phyloP scores from a whole-genome alignment of 192 early-diverging fungal species.

The Coemansia sp. region DNA sequence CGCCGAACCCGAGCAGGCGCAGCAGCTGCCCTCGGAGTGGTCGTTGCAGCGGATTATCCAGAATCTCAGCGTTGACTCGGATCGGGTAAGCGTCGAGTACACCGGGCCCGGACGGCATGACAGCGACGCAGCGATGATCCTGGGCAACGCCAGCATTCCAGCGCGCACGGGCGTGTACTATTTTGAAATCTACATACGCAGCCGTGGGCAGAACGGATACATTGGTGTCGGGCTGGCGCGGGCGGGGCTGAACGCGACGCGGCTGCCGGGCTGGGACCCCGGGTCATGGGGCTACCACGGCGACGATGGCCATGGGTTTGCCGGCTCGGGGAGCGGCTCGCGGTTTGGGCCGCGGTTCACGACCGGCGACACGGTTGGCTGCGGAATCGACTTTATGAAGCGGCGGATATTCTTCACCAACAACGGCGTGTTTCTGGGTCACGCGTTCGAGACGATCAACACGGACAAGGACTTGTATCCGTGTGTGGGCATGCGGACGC shows the following conservation, averaged over 20 bases:
- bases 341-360: slow-evolving; percentile 84
- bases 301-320: slow-evolving; percentile 87
- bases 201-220: slow-evolving; percentile 85
- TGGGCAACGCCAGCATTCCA: slow-evolving; percentile 78
- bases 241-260: slow-evolving; percentile 49
- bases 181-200: slow-evolving; percentile 80
- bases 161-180: slow-evolving; percentile 86
- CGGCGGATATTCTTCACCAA: slow-evolving; percentile 84
- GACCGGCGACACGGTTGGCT: slow-evolving; percentile 93
- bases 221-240: slow-evolving; percentile 87
- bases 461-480: slow-evolving; percentile 51
- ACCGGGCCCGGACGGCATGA: slow-evolving; percentile 67
- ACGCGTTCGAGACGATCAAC: slow-evolving; percentile 53
- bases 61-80: slow-evolving; percentile 23
- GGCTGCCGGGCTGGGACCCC: slow-evolving; percentile 89
- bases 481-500: slow-evolving; percentile 59
- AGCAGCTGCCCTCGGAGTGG: slow-evolving; percentile 34
- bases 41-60: slow-evolving; percentile 3
- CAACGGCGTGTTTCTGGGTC: slow-evolving; percentile 73
- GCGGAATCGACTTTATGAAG: slow-evolving; percentile 81
- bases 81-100: slow-evolving; percentile 32
- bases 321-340: slow-evolving; percentile 67
- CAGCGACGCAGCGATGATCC: slow-evolving; percentile 74
- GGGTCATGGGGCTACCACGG: slow-evolving; percentile 96
- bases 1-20: background rate